Base-by-base conservation (phyloP, 805 yeast species). In the Starmera dryadoides region DNA sequence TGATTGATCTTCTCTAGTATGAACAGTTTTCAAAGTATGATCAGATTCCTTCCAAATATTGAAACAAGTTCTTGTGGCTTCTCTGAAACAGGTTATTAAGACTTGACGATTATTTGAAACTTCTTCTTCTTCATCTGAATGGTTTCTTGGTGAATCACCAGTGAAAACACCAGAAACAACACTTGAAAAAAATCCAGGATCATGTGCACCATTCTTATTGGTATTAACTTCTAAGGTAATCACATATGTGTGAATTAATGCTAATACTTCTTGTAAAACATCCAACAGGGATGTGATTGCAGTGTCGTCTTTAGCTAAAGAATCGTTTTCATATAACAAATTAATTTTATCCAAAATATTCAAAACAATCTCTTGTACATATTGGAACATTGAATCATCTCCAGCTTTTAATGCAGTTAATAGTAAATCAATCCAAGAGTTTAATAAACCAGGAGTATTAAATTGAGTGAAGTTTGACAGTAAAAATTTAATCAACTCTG, bases 161-260 rank as follows among this genome's bases (percentile, higher is more conserved):
- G 76, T 81, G 52, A 85, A 82, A 0, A 85, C 94, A 2, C 93
- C 93, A 45, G 81, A 84, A 39, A 85, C 82, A 19, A 79, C 82
- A 39, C 81, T 81, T 36, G 60, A 65, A 33, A 55, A 53, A 37
- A 53, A 53, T 39, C 49, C 84, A 67, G 59, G 81, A 73, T 17
- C 86, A 75, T 19, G 72, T 56, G 32, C 73, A 76, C 46, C 25
- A 4, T 15, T 12, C 19, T 39, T 43, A 11, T 40, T 35, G 38
- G 39, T 41, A 44, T 55, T 42, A 31, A 42, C 45, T 47, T 83
- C 87, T 26, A 83, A 52, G 0, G 86, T 86, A n/a, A 69, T 53
- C 40, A 62, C 50, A 55, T 64, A 47, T 43, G 63, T 49, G 41
- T 65, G 45, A 38, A 47, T 45, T 21, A 50, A 62, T 2, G 71